phyloP scores from a whole-genome alignment of 108 stramenopile species.

The Aurantiochytrium sp. region DNA sequence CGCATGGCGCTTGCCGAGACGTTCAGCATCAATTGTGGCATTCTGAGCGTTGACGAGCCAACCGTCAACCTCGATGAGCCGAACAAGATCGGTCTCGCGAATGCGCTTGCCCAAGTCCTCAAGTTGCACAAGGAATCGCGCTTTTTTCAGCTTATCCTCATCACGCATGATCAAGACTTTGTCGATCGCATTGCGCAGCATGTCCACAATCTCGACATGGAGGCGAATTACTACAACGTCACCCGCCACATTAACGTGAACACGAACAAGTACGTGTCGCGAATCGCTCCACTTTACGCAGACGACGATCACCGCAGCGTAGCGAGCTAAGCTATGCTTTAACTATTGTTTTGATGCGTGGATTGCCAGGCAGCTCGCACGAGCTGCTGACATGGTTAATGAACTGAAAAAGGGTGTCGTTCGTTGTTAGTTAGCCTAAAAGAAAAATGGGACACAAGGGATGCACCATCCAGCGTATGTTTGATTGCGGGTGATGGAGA shows the following conservation, averaged over 20 bases:
- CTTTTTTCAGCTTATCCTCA: constrained; percentile 93
- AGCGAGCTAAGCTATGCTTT: background rate
- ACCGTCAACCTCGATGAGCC: constrained; percentile 87
- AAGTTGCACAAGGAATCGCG: constrained; percentile 68
- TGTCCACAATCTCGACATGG: background rate
- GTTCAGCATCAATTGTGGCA: constrained; percentile 89
- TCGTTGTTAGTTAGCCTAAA: too few relatives aligned
- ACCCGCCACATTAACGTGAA: background rate
- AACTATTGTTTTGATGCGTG: background rate
- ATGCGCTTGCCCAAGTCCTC: constrained; percentile 86
- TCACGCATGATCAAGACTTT: constrained; percentile 99
- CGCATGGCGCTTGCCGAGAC: constrained; percentile 96
- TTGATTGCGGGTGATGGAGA: background rate
- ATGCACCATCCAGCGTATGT: too few relatives aligned
- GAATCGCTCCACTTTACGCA: background rate
- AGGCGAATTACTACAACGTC: constrained; percentile 4
- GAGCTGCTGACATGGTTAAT: background rate
- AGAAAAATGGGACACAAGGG: too few relatives aligned
- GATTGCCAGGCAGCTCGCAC: too few relatives aligned
- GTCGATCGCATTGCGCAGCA: constrained; percentile 34
- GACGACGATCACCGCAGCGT: background rate
- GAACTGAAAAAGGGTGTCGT: background rate
- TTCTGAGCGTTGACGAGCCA: constrained; percentile 92
- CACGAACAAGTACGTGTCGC: background rate
- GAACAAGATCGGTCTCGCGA: constrained; percentile 84